phyloP scores from a whole-genome alignment of 345 rosid genomes.

The Melastoma malabathricum region DNA sequence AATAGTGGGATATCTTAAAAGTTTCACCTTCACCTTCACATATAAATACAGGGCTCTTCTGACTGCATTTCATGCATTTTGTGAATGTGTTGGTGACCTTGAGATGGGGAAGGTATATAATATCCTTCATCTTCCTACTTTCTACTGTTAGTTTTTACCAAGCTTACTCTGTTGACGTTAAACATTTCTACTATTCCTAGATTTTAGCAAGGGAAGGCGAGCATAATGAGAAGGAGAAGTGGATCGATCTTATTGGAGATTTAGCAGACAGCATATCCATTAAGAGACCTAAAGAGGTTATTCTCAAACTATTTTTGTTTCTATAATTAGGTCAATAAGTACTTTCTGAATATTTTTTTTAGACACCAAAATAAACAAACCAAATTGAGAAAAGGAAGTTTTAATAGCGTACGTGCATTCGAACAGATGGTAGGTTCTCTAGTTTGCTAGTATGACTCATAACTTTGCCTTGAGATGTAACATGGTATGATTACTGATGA shows the following conservation, averaged over 20 bases:
- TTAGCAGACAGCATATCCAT: conserved; percentile 80
- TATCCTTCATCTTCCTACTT: neutral
- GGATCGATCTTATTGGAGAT: conserved; percentile 83
- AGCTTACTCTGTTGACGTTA: neutral
- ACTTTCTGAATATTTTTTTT: neutral
- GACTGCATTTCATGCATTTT: conserved; percentile 83
- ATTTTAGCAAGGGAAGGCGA: conserved; percentile 85
- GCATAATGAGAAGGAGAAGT: conserved; percentile 75
- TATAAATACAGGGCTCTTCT: conserved; percentile 56
- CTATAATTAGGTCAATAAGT: neutral
- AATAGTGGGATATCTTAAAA: neutral
- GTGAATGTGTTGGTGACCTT: conserved; percentile 97
- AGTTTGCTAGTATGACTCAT: too few species aligned
- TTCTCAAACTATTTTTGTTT: neutral
- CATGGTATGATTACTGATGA: too few species aligned
- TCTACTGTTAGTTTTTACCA: neutral
- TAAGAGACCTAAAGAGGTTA: conserved; percentile 96
- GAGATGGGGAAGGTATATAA: conserved; percentile 93
- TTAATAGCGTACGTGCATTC: too few species aligned
- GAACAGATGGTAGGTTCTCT: too few species aligned
- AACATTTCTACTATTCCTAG: conserved; percentile 19
- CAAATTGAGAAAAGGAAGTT: too few species aligned
- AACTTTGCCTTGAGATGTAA: too few species aligned
- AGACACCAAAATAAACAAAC: neutral
- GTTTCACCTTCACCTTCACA: conserved; percentile 10